These are phyloP conservation scores for Candida xyloterini DNA, from an alignment of 805 yeast species.

Conservation along the genomic window DNA sequence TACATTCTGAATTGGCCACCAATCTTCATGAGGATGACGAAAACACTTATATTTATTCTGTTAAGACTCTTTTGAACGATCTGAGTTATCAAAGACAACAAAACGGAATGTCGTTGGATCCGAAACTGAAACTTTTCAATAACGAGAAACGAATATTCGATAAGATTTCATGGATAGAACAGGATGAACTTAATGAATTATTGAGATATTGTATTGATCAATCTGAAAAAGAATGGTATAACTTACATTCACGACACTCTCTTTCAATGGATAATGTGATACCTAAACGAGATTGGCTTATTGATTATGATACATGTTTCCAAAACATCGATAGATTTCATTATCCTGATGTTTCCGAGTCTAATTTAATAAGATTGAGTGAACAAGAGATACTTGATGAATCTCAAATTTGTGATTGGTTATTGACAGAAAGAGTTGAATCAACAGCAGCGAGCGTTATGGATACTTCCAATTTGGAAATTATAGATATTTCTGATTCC, in stretches of 20 bases:
- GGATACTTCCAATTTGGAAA: conserved; percentile 7
- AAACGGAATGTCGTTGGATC: conserved; percentile 35
- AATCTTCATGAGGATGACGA: background rate
- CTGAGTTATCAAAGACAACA: conserved; percentile 47
- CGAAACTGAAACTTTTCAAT: conserved; percentile 27
- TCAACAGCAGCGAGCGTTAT: background rate
- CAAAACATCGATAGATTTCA: conserved; percentile 22
- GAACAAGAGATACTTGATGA: conserved; percentile 7
- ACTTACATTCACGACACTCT: conserved; percentile 7
- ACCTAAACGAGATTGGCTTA: conserved; percentile 22
- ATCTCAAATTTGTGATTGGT: conserved; percentile 13
- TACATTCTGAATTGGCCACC: conserved; percentile 42
- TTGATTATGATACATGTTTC: conserved; percentile 32
- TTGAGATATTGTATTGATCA: conserved; percentile 29
- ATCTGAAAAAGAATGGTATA: conserved; percentile 25
- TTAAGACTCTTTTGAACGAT: conserved; percentile 60
- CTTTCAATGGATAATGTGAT: conserved; percentile 21
- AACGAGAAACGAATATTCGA: conserved; percentile 24
- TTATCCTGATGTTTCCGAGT: conserved; percentile 9
- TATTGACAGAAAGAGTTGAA: conserved; percentile 8
- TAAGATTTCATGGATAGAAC: conserved; percentile 40
- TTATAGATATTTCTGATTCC: conserved; percentile 4
- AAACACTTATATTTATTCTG: conserved; percentile 39
- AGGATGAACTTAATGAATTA: conserved; percentile 34
- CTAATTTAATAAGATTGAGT: conserved; percentile 4